Evolutionary conservation across 1,139 yeast species (phyloP).

Genomic region (Kluyveromyces marxianus): DNA sequence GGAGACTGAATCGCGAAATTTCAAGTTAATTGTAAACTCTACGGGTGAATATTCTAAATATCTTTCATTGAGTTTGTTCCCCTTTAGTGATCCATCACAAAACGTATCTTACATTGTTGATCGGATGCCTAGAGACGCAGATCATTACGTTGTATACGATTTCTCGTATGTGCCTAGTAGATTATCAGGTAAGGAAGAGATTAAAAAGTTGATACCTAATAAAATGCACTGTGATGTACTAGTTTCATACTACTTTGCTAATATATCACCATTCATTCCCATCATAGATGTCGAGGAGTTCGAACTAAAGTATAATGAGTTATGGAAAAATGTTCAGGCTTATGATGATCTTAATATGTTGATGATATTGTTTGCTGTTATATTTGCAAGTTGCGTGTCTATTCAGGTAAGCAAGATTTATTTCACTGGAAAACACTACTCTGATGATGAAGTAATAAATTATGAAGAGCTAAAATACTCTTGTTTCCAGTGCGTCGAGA

Average conservation of each 20-base stretch:
- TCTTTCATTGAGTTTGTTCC: constrained; percentile 1
- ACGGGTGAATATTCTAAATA: constrained; percentile 5
- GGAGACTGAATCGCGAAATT: constrained; percentile 2
- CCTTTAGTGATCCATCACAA: constrained; percentile 1
- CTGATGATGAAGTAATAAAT: not conserved
- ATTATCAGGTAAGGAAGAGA: not conserved
- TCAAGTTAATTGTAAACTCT: constrained; percentile 3
- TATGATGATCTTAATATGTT: constrained; percentile 1
- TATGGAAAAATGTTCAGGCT: not conserved
- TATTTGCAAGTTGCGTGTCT: constrained; percentile 1
- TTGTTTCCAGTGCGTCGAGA: constrained; percentile 2
- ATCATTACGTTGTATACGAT: constrained; percentile 1
- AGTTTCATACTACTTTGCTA: not conserved
- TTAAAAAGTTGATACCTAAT: not conserved
- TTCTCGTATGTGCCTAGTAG: constrained; percentile 1
- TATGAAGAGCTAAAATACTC: constrained; percentile 2
- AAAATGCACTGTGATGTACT: not conserved
- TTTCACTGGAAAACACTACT: not conserved
- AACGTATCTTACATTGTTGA: constrained; percentile 5
- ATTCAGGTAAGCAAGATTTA: constrained; percentile 1
- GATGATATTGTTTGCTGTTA: not conserved
- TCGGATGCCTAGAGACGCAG: not conserved
- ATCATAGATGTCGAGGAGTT: constrained; percentile 3
- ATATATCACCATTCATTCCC: constrained; percentile 2
- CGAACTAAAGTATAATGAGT: constrained; percentile 1